These are phyloP conservation scores for Cylindrotheca fusiformis DNA, from an alignment of 108 stramenopile species.

Conservation along the genomic window DNA sequence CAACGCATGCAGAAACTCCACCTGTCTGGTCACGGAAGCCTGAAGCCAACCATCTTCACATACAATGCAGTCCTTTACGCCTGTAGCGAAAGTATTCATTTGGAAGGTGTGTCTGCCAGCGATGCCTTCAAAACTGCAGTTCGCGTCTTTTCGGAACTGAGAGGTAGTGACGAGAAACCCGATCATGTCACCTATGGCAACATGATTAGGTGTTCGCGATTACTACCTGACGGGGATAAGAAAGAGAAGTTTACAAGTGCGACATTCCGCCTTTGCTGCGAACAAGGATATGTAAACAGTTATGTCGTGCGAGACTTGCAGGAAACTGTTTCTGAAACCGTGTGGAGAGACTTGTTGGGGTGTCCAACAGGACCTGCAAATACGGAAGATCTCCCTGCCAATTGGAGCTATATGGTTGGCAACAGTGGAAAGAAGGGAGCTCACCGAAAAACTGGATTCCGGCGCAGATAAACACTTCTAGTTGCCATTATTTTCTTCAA, in stretches of 20 bases:
- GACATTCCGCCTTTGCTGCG: constrained; percentile 43
- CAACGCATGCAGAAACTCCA: constrained; percentile 52
- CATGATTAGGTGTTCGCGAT: constrained; percentile 36
- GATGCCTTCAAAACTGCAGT: constrained; percentile 47
- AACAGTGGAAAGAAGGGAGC: not conserved
- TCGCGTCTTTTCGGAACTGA: constrained; percentile 31
- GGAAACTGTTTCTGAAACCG: constrained; percentile 15
- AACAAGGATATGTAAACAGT: constrained; percentile 33
- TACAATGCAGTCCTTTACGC: constrained; percentile 56
- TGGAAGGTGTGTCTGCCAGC: constrained; percentile 7
- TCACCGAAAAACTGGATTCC: too few relatives aligned
- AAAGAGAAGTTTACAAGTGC: constrained; percentile 29
- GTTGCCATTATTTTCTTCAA: too few relatives aligned
- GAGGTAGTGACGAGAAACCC: constrained; percentile 7
- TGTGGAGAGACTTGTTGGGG: constrained; percentile 21
- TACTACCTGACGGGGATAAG: constrained; percentile 38
- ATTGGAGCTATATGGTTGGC: constrained; percentile 16
- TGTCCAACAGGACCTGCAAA: constrained; percentile 14
- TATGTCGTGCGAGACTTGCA: constrained; percentile 38
- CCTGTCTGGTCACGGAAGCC: constrained; percentile 12
- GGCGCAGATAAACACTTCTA: too few relatives aligned
- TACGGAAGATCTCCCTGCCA: constrained; percentile 17
- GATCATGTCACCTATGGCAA: constrained; percentile 57
- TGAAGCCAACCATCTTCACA: constrained; percentile 46
- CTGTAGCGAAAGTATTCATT: constrained; percentile 27